phyloP scores from a whole-genome alignment of 2,329 filamentous ascomycete genomes.

The Bisporella sp. region DNA sequence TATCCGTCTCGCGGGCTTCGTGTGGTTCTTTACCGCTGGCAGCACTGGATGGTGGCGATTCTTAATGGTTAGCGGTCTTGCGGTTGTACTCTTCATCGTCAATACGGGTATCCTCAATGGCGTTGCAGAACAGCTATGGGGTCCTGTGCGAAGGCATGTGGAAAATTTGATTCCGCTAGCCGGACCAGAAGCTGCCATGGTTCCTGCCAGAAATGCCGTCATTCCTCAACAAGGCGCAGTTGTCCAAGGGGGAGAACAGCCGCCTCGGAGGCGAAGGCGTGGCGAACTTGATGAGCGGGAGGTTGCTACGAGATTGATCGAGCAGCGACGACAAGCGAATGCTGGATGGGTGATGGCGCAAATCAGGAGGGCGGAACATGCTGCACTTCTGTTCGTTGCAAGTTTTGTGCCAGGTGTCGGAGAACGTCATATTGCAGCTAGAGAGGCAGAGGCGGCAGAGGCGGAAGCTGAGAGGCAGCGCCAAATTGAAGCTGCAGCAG shows the following conservation, averaged over 20 bases:
- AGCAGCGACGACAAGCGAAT: conserved; percentile 35
- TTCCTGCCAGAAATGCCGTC: conserved; percentile 26
- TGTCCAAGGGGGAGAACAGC: neutral
- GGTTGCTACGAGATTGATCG: conserved; percentile 47
- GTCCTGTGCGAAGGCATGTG: conserved; percentile 50
- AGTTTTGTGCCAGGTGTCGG: conserved; percentile 60
- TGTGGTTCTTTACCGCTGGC: conserved; percentile 58
- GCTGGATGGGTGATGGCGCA: conserved; percentile 43
- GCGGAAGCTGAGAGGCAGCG: conserved; percentile 21
- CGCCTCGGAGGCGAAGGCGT: conserved; percentile 6
- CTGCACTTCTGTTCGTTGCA: conserved; percentile 55
- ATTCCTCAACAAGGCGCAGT: conserved; percentile 16
- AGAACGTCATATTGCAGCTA: conserved; percentile 50
- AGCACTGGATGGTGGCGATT: conserved; percentile 53
- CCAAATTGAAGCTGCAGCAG: conserved; percentile 16
- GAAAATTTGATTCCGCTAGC: conserved; percentile 52
- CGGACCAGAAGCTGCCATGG: conserved; percentile 29
- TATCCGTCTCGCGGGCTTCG: conserved; percentile 48
- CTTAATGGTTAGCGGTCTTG: conserved; percentile 46
- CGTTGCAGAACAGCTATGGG: conserved; percentile 46
- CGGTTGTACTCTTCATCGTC: conserved; percentile 48
- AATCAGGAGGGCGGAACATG: conserved; percentile 49
- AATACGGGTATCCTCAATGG: conserved; percentile 54
- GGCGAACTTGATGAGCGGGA: conserved; percentile 39
- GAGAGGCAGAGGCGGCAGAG: conserved; percentile 25